Percentiles rank a stretch among this genome's conserved stretches.
Conservation (phyloP, 1,284 basidiomycete genomes). For the Kwoniella shivajii region DNA sequence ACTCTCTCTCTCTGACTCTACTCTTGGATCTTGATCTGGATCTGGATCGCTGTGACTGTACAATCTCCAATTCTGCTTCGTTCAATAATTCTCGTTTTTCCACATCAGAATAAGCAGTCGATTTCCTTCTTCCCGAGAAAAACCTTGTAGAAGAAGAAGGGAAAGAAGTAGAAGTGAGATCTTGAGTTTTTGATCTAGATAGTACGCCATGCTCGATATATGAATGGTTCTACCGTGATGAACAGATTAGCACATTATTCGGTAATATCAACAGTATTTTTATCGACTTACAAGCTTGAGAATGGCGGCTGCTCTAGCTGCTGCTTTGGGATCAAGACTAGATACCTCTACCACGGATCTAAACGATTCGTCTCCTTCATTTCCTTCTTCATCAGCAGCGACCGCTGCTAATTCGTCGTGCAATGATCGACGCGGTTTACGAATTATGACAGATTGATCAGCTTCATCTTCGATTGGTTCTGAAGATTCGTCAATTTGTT, state of each 20-base stretch:
- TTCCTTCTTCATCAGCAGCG: conserved; percentile 10
- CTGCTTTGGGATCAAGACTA: conserved; percentile 75
- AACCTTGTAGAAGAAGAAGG: too few species aligned
- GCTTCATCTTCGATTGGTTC: neutral
- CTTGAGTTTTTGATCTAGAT: conserved; percentile 18
- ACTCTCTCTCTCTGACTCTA: conserved; percentile 4
- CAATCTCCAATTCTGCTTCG: conserved; percentile 63
- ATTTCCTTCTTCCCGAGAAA: neutral
- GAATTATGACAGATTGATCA: conserved; percentile 13
- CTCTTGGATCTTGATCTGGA: conserved; percentile 5
- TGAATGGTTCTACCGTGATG: conserved; percentile 69
- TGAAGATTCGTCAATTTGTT: neutral
- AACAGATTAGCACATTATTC: neutral
- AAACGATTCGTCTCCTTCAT: conserved; percentile 32
- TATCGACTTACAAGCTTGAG: conserved; percentile 67
- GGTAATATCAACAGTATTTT: neutral
- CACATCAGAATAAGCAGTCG: conserved; percentile 6
- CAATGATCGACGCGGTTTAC: conserved; percentile 17
- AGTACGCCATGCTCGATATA: conserved; percentile 67
- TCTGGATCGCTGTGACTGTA: conserved; percentile 21
- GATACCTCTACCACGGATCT: conserved; percentile 69
- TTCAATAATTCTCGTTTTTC: conserved; percentile 58
- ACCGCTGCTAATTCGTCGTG: conserved; percentile 22
- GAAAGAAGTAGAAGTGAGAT: neutral
- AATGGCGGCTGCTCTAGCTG: conserved; percentile 85